These are phyloP conservation scores for Grammothele lineata DNA, from an alignment of 768 basidiomycete species.

Conservation along the genomic window DNA sequence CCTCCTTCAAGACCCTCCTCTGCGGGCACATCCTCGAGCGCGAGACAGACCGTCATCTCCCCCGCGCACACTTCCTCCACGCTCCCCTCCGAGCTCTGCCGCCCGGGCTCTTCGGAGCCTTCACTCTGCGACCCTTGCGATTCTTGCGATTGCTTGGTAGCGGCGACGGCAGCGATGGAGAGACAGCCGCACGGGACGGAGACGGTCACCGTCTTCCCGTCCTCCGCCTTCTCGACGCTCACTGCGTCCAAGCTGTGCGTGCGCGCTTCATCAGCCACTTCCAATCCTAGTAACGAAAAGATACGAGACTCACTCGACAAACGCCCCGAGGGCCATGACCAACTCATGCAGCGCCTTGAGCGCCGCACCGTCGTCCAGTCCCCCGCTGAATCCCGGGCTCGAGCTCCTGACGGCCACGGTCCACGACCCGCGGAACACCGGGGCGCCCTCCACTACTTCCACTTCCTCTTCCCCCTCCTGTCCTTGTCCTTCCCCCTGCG, in stretches of 20 bases:
- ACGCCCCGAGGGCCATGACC: not conserved
- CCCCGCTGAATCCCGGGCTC: too few species aligned
- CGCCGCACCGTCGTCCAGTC: constrained; percentile 7
- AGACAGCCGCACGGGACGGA: constrained; percentile 9
- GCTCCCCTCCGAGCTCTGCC: too few species aligned
- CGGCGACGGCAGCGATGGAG: not conserved
- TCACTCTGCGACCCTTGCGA: too few species aligned
- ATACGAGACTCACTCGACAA: constrained; percentile 1
- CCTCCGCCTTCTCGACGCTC: not conserved
- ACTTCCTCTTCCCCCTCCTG: not conserved
- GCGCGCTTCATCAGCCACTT: too few species aligned
- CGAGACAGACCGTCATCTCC: constrained; percentile 5
- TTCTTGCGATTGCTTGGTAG: too few species aligned
- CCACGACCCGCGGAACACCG: constrained; percentile 10
- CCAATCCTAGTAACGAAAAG: not conserved
- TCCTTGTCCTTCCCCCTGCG: too few species aligned
- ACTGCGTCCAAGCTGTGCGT: not conserved
- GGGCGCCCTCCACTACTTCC: too few species aligned
- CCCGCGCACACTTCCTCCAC: constrained; percentile 4
- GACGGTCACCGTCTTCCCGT: not conserved
- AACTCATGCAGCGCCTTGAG: constrained; percentile 12
- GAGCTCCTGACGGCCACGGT: constrained; percentile 1
- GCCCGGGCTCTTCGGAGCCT: too few species aligned
- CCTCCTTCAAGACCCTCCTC: too few species aligned
- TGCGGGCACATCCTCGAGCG: too few species aligned